Base-by-base conservation (phyloP, 169 alveolate species). In the Babesia gibsoni region DNA sequence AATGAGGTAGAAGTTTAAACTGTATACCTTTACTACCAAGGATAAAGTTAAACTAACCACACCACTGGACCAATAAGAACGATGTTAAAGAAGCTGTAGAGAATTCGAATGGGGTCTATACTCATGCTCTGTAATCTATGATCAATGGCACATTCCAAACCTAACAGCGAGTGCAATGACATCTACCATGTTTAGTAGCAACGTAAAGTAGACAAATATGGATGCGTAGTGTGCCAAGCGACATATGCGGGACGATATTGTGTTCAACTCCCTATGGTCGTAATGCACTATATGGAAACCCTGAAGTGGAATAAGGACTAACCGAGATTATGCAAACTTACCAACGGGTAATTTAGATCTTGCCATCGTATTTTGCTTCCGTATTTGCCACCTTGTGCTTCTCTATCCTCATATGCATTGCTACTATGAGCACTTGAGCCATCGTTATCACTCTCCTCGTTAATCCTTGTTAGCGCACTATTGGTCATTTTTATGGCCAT, bases 291-390 rank as follows among this genome's bases (percentile, higher is more conserved):
- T 37, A 0, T 66, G 58, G n/a, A 72, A 4, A 27, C 63, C 73
- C 83, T 72, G 67, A 4, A 46, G 7, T 43, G 32, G 42, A 16
- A 25, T 8, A 8, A 14, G 12, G 0, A 7, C 29, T 4, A 22
- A 7, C 16, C 18, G 33, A 4, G 3, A 4, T n/a, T n/a, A n/a
- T n/a, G n/a, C n/a, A 10, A 16, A 63, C 57, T 20, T 0, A 72
- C 83, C 66, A 48, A 43, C 4, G 83, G 83, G 61, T 59, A 72
- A 52, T 72, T 72, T 2, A 48, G 68, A 43, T 45, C 69, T 6
- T 36, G 16, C 83, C 75, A 63, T 6, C 63, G 53, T 14, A 57
- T 46, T 16, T 50, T 9, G 5, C 14, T 8, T 56, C 16, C 25
- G 23, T 30, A 10, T 10, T 37, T 32, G 18, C 9, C 77, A 5